A percentile compares a stretch with the other conserved stretches of the same genome.
These are phyloP conservation scores for Boletellus deceptivus DNA, from an alignment of 1,284 basidiomycete species.

Conservation along the genomic window DNA sequence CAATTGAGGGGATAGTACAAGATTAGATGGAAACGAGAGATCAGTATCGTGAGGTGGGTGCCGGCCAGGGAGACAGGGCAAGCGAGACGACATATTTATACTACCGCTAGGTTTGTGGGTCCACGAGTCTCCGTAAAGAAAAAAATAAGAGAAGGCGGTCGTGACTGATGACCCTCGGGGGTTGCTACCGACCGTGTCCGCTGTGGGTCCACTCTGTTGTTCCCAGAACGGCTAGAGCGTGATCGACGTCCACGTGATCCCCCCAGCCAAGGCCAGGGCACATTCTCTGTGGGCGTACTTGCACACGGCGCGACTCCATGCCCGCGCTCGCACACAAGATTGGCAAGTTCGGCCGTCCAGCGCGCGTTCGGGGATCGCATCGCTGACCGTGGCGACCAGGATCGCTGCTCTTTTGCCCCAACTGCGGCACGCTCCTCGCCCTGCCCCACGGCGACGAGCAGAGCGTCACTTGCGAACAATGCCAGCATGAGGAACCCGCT, in stretches of 20 bases:
- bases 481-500: constrained; percentile 82
- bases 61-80: constrained; percentile 13
- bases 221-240: constrained; percentile 4
- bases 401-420: constrained; percentile 90
- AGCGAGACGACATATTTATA: constrained; percentile 11
- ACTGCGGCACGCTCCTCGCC: constrained; percentile 88
- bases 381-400: constrained; percentile 44
- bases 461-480: constrained; percentile 84
- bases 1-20: neutral
- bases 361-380: neutral
- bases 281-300: neutral
- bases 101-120: neutral
- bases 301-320: neutral
- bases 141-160: too few species aligned
- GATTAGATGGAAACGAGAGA: neutral
- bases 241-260: constrained; percentile 18
- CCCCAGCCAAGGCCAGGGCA: neutral
- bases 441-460: constrained; percentile 79
- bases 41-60: constrained; percentile 12
- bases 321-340: constrained; percentile 19
- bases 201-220: constrained; percentile 10
- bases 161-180: neutral
- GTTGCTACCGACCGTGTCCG: neutral
- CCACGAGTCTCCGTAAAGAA: neutral
- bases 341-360: constrained; percentile 18